These are phyloP conservation scores for Papiliotrema terrestris DNA, from an alignment of 1,284 basidiomycete genomes.

Conservation along the genomic window DNA sequence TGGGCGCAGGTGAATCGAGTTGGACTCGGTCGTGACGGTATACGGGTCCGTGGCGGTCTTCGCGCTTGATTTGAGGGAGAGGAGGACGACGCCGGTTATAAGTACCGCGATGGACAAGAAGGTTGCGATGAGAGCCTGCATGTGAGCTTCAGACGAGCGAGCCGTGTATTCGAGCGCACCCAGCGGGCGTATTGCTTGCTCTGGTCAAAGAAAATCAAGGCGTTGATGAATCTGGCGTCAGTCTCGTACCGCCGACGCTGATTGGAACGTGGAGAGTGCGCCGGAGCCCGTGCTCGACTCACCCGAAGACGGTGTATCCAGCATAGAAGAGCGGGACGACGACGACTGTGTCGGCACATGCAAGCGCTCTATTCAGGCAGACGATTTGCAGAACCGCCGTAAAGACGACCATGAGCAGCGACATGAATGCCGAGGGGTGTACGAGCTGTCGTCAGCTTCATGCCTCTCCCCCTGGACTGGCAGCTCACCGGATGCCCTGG, in stretches of 20 bases:
- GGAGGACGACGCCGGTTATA: constrained; percentile 68
- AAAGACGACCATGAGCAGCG: constrained; percentile 69
- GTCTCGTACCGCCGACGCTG: not conserved
- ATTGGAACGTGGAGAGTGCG: not conserved
- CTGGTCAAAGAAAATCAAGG: constrained; percentile 73
- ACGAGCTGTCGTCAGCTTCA: constrained; percentile 55
- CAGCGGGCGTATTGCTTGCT: constrained; percentile 76
- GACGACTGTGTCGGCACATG: constrained; percentile 59
- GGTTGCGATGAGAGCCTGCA: constrained; percentile 65
- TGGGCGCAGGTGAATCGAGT: constrained; percentile 33
- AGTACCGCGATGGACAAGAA: constrained; percentile 78
- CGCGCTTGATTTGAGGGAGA: constrained; percentile 43
- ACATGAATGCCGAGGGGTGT: constrained; percentile 74
- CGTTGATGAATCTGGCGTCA: constrained; percentile 56
- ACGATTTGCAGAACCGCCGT: constrained; percentile 87
- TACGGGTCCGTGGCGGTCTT: constrained; percentile 34
- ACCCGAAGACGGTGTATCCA: constrained; percentile 63
- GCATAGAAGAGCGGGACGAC: constrained; percentile 71
- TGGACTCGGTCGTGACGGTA: constrained; percentile 20
- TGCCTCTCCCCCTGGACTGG: not conserved
- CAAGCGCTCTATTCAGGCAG: constrained; percentile 79
- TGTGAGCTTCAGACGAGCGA: not conserved
- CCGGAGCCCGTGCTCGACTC: no score
- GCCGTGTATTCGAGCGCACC: constrained; percentile 49
- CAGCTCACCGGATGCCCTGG: constrained; percentile 42